phyloP scores from a whole-genome alignment of 371 early-diverging fungal species.

The Rhizopus delemar region DNA sequence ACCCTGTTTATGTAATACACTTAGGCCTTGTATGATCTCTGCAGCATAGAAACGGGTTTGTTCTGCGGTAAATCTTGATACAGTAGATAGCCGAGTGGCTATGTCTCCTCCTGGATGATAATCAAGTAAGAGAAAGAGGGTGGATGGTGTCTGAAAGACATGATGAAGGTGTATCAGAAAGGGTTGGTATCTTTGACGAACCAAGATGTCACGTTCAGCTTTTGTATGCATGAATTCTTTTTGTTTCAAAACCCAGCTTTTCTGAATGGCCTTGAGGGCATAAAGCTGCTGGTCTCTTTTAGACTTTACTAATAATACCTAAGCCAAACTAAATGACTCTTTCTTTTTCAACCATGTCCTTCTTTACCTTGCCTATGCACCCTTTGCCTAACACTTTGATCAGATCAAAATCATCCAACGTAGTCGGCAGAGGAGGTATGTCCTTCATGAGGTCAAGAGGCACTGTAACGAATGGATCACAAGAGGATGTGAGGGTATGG shows the following conservation, averaged over 20 bases:
- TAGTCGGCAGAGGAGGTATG: neutral
- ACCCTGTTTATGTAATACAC: slow-evolving; percentile 80
- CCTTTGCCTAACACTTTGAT: slow-evolving; percentile 61
- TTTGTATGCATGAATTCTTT: slow-evolving; percentile 65
- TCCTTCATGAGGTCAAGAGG: neutral
- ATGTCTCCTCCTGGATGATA: slow-evolving; percentile 84
- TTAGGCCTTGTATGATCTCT: slow-evolving; percentile 84
- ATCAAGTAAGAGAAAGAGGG: slow-evolving; percentile 82
- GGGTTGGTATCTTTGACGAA: slow-evolving; percentile 61
- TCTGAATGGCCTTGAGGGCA: slow-evolving; percentile 75
- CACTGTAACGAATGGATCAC: neutral
- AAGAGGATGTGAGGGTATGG: slow-evolving; percentile 8
- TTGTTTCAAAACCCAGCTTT: slow-evolving; percentile 61
- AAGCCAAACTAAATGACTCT: neutral
- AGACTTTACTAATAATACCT: slow-evolving; percentile 64
- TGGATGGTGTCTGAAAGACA: slow-evolving; percentile 68
- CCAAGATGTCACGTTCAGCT: slow-evolving; percentile 72
- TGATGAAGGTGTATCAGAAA: slow-evolving; percentile 71
- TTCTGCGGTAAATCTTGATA: slow-evolving; percentile 66
- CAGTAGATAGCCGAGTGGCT: slow-evolving; percentile 73
- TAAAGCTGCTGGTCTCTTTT: slow-evolving; percentile 50
- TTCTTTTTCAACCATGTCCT: neutral
- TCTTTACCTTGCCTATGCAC: slow-evolving; percentile 54
- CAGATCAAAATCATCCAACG: slow-evolving; percentile 48
- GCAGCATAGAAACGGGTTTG: slow-evolving; percentile 83